phyloP scores from a whole-genome alignment of 305 asterid species.

The Solanum hybrid region DNA sequence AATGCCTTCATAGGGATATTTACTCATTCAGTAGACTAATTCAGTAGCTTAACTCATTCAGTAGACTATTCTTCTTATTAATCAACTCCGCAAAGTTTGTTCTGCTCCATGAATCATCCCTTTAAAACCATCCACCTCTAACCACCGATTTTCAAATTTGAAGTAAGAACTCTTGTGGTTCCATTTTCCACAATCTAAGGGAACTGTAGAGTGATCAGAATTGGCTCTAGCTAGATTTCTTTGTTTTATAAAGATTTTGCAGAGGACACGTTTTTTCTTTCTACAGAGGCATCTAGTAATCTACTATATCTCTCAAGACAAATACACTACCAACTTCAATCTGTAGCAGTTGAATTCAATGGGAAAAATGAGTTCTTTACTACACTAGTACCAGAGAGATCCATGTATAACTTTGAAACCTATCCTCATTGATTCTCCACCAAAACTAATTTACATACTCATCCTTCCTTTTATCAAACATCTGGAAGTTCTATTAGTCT shows the following conservation, averaged over 20 bases:
- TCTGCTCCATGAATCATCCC: background rate
- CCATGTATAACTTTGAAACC: background rate
- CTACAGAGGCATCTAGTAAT: background rate
- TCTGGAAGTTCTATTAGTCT: background rate
- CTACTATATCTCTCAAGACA: background rate
- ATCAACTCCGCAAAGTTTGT: background rate
- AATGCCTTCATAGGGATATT: background rate
- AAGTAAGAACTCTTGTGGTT: background rate
- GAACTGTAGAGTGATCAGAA: background rate
- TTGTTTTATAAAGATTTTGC: background rate
- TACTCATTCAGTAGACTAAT: no score
- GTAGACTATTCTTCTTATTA: background rate
- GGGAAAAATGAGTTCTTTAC: background rate
- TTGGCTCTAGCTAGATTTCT: background rate
- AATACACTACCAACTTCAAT: background rate
- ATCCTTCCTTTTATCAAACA: background rate
- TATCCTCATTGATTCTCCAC: background rate
- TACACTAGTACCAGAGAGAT: background rate
- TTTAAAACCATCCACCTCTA: background rate
- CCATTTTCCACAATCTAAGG: background rate
- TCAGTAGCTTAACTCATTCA: background rate
- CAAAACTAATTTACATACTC: background rate
- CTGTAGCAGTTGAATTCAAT: background rate
- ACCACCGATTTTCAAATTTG: background rate
- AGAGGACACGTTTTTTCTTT: background rate